Evolutionary conservation across 2,329 filamentous ascomycete genomes (phyloP).

Genomic region (Macroventuria anomochaeta): DNA sequence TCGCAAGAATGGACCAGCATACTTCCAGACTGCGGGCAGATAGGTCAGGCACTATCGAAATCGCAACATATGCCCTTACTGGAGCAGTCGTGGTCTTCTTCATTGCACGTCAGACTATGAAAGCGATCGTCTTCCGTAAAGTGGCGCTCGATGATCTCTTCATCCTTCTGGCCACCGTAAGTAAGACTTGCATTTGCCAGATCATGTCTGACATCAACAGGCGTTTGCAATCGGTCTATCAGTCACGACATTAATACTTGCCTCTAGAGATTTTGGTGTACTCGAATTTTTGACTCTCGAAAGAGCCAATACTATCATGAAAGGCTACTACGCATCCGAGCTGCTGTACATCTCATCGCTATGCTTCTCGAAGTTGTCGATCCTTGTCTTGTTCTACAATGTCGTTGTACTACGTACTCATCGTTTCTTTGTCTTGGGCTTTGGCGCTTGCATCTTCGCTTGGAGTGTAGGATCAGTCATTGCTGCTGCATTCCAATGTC

Average conservation of each 20-base stretch:
- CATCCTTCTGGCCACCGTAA: slow-evolving; percentile 42
- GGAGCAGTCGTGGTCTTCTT: slow-evolving; percentile 33
- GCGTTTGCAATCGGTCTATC: slow-evolving; percentile 37
- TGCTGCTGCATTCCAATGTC: slow-evolving; percentile 40
- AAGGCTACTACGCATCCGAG: slow-evolving; percentile 43
- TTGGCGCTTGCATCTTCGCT: slow-evolving; percentile 31
- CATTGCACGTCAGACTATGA: slow-evolving; percentile 35
- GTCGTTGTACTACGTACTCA: slow-evolving; percentile 27
- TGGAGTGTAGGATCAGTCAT: slow-evolving; percentile 39
- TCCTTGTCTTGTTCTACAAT: slow-evolving; percentile 38
- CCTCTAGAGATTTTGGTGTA: slow-evolving; percentile 35
- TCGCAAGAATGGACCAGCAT: background rate
- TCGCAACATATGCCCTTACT: slow-evolving; percentile 37
- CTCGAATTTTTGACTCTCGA: slow-evolving; percentile 21
- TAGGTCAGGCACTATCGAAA: slow-evolving; percentile 29
- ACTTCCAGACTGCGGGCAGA: slow-evolving; percentile 7
- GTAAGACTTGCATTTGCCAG: background rate
- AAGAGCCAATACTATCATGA: slow-evolving; percentile 34
- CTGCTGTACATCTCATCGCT: slow-evolving; percentile 41
- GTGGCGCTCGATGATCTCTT: slow-evolving; percentile 38
- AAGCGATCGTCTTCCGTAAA: slow-evolving; percentile 33
- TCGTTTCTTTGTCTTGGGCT: slow-evolving; percentile 27
- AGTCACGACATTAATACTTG: slow-evolving; percentile 32
- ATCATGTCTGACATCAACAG: slow-evolving; percentile 25
- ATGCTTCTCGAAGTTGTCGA: slow-evolving; percentile 41